Base-by-base conservation (phyloP, 768 basidiomycete genomes). In the Lyophyllum semitale region DNA sequence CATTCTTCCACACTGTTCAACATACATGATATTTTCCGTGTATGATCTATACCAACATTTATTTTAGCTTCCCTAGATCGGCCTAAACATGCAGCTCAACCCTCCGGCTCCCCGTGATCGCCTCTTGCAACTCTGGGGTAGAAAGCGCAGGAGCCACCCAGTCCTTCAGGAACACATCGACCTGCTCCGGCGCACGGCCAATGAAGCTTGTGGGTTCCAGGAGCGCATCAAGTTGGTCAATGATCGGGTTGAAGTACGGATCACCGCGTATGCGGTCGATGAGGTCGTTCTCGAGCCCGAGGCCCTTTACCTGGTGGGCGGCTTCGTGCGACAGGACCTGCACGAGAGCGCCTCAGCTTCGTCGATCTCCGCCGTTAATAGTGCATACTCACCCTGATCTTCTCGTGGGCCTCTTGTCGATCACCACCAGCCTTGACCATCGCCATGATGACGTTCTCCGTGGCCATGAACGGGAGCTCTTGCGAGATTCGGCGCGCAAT, bases 371-470 rank as follows among this genome's bases (percentile, higher is more conserved):
- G 3, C 26, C 2, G 25, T 54, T 47, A 56, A 48, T 35, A 29
- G 37, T 43, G 48, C 46, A 13, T 22, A 73, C 78, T 57, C 59
- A 91, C 91, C 55, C 96, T 78, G 66, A 98, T 94, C 74, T 92
- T 90, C 74, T 98, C 97, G 69, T 98, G 97, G 8, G 93, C 93
- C 72, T 93, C 94, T 69, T 98, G 97, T 30, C 97, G 83, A 72
- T 98, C 95, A 1, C 95, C 96, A 20, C 93, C 93, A 46, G 84
- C 85, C 73, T 92, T 97, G 59, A 98, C 97, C 40, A 99, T 84
- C 1, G 94, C 94, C 97, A 99, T 98, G 74, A 98, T 98, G 73
- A 99, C 83, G 71, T 99, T 99, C 73, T 99, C 97, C 1, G 97
- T 99, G 4, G 96, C 95, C 97, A 99, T 98, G 82, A 98, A 98